A percentile compares a stretch with the other conserved stretches of the same genome.
Conservation (phyloP, 169 alveolate species). For the Blepharisma undulans region DNA sequence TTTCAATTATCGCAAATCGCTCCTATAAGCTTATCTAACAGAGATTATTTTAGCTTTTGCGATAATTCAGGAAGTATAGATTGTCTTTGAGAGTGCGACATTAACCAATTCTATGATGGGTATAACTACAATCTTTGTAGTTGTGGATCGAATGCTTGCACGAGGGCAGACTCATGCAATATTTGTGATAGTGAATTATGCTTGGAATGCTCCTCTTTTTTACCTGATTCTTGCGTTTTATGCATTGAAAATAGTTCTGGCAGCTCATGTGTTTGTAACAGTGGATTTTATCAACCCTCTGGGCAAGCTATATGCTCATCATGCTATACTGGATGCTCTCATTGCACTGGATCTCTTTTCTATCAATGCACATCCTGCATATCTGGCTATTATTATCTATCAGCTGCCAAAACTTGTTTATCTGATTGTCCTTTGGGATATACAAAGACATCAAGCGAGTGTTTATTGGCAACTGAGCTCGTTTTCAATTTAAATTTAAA, state of each 20-base stretch:
- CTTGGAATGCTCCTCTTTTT: neutral
- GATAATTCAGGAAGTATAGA: neutral
- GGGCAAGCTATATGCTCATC: neutral
- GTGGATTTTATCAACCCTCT: neutral
- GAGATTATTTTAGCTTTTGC: neutral
- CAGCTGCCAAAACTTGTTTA: neutral
- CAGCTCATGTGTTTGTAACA: neutral
- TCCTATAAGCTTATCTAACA: neutral
- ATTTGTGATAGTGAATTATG: neutral
- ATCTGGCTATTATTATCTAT: neutral
- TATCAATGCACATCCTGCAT: neutral
- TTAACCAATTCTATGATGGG: neutral
- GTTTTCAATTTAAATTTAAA: neutral
- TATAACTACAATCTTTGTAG: neutral
- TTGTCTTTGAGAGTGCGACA: neutral
- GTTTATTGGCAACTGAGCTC: neutral
- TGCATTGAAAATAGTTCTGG: neutral
- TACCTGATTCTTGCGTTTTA: neutral
- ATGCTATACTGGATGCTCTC: neutral
- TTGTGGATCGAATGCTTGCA: neutral
- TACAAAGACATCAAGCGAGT: neutral
- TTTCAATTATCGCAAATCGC: neutral
- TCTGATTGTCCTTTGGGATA: slow-evolving; percentile 2
- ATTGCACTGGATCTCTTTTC: neutral
- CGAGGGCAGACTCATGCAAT: neutral